A percentile compares a stretch with the other conserved stretches of the same genome.
Conservation (phyloP, 163 green algal genomes). For the Coccomyxa subellipsoidea region DNA sequence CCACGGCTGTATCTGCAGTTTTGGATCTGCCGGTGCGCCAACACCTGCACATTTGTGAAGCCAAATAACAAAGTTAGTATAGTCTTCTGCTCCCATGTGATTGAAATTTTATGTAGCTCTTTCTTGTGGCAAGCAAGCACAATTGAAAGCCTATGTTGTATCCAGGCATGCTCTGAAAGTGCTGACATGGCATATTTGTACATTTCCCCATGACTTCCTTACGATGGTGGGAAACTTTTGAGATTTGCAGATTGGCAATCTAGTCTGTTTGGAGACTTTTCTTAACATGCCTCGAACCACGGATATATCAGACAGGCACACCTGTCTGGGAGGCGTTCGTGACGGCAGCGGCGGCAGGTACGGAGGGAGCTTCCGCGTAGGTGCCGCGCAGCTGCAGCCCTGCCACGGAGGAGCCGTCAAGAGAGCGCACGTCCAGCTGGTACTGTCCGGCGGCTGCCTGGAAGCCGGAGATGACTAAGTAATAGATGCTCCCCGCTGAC, state of each 20-base stretch:
- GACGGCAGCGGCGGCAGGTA: background rate
- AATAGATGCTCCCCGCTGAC: background rate
- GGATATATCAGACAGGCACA: background rate
- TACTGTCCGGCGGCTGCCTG: background rate
- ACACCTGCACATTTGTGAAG: background rate
- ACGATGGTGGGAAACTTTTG: too few species aligned
- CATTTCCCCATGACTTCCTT: too few species aligned
- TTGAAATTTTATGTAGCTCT: too few species aligned
- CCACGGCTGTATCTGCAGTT: background rate
- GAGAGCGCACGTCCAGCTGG: background rate
- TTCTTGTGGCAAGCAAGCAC: too few species aligned
- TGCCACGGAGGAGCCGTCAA: background rate
- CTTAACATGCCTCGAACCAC: background rate
- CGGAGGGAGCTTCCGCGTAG: conserved; percentile 6
- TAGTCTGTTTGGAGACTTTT: background rate
- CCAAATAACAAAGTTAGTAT: too few species aligned
- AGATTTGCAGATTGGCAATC: background rate
- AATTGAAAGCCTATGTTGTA: too few species aligned
- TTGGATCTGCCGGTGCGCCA: background rate
- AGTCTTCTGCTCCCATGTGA: too few species aligned
- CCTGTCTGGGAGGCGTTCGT: background rate
- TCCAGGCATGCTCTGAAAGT: too few species aligned
- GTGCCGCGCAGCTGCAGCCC: conserved; percentile 12
- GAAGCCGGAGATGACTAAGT: background rate
- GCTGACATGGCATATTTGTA: too few species aligned